Percentiles rank a stretch among this genome's conserved stretches.
phyloP scores from a whole-genome alignment of 495 filamentous ascomycete species.

The Parmelia sp. region DNA sequence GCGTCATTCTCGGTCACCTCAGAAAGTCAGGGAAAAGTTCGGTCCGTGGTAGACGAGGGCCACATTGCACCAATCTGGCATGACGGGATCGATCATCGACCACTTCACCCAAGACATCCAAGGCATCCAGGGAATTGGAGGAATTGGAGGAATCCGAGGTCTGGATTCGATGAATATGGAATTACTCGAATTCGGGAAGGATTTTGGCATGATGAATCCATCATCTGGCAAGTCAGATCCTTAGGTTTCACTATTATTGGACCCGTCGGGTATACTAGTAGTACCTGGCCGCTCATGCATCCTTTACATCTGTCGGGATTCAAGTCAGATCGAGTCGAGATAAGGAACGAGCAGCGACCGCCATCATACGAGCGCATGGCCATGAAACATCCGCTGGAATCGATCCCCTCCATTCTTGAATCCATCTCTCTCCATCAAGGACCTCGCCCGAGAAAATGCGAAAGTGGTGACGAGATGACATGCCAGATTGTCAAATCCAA shows the following conservation, averaged over 20 bases:
- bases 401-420: neutral
- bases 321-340: neutral
- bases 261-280: no score
- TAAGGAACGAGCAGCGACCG: neutral
- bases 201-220: neutral
- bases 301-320: neutral
- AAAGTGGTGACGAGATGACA: neutral
- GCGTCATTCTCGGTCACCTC: neutral
- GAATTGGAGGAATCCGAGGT: neutral
- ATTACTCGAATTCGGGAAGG: neutral
- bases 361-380: neutral
- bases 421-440: neutral
- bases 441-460: neutral
- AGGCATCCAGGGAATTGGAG: no score
- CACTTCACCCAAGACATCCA: no score
- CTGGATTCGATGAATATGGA: neutral
- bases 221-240: neutral
- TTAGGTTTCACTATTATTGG: no score
- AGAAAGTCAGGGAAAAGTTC: neutral
- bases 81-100: no score
- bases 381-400: no score
- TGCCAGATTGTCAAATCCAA: neutral
- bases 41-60: neutral
- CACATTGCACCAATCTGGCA: no score
- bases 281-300: neutral